phyloP scores from a whole-genome alignment of 768 basidiomycete species.

The Rhizopogon rudus region DNA sequence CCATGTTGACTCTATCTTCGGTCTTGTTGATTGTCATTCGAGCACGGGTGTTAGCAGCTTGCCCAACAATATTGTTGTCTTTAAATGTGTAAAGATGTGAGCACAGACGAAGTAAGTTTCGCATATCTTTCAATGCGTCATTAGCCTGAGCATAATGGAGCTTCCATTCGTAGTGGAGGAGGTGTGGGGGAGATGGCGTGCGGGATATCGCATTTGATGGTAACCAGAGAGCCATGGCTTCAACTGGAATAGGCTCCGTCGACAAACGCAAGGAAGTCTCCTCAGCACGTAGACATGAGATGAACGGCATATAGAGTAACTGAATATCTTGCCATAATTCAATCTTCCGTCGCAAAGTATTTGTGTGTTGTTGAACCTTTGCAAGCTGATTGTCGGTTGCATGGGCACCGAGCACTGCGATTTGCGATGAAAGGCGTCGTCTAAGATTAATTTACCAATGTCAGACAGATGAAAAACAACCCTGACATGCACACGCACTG shows the following conservation, averaged over 20 bases:
- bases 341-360: neutral
- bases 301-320: neutral
- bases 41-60: neutral
- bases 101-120: neutral
- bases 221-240: neutral
- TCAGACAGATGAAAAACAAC: too few species aligned
- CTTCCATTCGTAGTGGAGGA: conserved; percentile 14
- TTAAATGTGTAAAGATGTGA: conserved; percentile 1
- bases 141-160: conserved; percentile 19
- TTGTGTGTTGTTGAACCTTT: neutral
- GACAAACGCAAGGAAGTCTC: neutral
- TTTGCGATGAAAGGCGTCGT: too few species aligned
- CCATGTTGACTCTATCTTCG: neutral
- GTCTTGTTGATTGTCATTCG: neutral
- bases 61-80: neutral
- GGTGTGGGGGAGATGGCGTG: neutral
- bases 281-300: neutral
- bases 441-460: too few species aligned
- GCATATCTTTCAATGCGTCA: neutral
- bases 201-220: neutral
- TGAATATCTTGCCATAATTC: neutral
- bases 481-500: conserved; percentile 5
- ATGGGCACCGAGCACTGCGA: neutral
- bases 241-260: neutral
- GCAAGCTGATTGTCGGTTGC: neutral